A percentile compares a stretch with the other conserved stretches of the same genome.
phyloP scores from a whole-genome alignment of 75 land plant species.

The Cupressus sempervirens region DNA sequence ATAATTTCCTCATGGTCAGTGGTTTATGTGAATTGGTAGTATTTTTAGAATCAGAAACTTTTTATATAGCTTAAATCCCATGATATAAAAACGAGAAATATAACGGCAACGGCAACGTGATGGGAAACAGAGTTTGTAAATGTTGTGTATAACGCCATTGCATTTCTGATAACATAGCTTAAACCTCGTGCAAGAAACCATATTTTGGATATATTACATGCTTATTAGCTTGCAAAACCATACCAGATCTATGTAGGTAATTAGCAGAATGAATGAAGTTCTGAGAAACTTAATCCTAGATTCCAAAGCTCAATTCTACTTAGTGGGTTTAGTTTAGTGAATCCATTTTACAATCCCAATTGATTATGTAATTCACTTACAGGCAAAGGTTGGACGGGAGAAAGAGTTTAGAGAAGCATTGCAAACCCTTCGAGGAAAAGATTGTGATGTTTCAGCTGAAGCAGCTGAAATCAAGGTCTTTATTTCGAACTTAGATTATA shows the following conservation, averaged over 20 bases:
- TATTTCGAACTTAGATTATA: background rate
- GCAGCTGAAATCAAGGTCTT: conserved; percentile 66
- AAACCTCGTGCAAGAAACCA: background rate
- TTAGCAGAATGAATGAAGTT: background rate
- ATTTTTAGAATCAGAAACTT: no score
- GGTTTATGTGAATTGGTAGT: background rate
- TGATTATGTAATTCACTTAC: conserved; percentile 11
- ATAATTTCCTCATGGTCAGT: background rate
- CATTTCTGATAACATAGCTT: no score
- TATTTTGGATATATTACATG: background rate
- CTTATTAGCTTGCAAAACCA: background rate
- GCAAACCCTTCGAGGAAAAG: conserved; percentile 63
- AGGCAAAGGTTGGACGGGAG: conserved; percentile 42
- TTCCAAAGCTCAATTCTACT: background rate
- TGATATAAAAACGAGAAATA: no score
- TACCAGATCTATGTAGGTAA: background rate
- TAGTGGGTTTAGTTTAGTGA: background rate
- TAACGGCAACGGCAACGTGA: no score
- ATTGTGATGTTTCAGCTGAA: conserved; percentile 60
- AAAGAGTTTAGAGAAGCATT: conserved; percentile 53
- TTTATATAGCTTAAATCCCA: no score
- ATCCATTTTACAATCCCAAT: background rate
- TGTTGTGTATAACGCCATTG: no score
- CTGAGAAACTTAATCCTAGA: background rate
- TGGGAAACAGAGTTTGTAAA: no score